Evolutionary conservation across 768 basidiomycete species (phyloP).

Genomic region (Lactarius evosmus): DNA sequence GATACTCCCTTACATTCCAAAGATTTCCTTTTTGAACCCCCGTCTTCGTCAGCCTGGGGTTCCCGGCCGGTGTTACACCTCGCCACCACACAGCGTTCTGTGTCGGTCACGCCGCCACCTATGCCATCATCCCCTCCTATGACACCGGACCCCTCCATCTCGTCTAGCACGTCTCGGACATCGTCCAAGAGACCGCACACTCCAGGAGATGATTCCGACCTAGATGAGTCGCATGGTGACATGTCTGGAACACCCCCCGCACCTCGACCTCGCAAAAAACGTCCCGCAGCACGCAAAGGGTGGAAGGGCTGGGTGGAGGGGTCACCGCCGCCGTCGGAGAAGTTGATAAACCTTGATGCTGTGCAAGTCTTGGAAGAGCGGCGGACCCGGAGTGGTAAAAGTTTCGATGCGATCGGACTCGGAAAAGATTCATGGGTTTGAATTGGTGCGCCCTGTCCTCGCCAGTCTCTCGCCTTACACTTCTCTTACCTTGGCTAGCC

Average conservation of each 20-base stretch:
- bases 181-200: conserved; percentile 80
- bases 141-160: conserved; percentile 73
- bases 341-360: conserved; percentile 77
- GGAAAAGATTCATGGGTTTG: conserved; percentile 77
- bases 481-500: not conserved
- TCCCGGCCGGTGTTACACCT: conserved; percentile 73
- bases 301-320: conserved; percentile 94
- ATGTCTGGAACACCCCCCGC: conserved; percentile 31
- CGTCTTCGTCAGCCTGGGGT: conserved; percentile 58
- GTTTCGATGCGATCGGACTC: conserved; percentile 77
- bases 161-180: conserved; percentile 68
- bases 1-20: conserved; percentile 24
- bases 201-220: conserved; percentile 52
- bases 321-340: conserved; percentile 73
- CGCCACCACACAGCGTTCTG: conserved; percentile 62
- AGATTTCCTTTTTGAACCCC: conserved; percentile 19
- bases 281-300: conserved; percentile 66
- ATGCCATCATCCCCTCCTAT: conserved; percentile 66
- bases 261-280: conserved; percentile 44
- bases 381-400: conserved; percentile 79
- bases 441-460: conserved; percentile 39
- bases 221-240: conserved; percentile 28
- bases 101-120: conserved; percentile 68
- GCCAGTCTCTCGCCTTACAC: not conserved
- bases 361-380: conserved; percentile 69